Conservation (phyloP, 495 filamentous ascomycete species). For the Talaromyces borbonicus region DNA sequence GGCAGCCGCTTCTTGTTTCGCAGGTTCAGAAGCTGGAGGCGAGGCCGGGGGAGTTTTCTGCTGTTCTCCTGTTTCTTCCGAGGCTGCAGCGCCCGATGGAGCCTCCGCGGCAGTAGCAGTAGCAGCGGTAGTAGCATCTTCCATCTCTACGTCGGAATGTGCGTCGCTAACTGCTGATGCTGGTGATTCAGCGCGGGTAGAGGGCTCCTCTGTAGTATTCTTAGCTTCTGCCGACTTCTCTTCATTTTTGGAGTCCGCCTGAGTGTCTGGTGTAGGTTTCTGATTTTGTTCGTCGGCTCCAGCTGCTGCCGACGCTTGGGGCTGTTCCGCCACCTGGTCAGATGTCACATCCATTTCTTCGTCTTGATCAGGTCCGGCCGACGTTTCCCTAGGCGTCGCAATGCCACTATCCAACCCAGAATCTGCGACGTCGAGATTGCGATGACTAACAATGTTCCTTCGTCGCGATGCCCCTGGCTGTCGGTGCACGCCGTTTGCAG, state of each 20-base stretch:
- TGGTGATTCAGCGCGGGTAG: slow-evolving; percentile 19
- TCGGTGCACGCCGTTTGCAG: slow-evolving; percentile 56
- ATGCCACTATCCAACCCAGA: slow-evolving; percentile 56
- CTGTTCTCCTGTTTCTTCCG: slow-evolving; percentile 15
- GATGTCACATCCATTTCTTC: slow-evolving; percentile 36
- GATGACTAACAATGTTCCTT: slow-evolving; percentile 62
- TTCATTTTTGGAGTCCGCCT: slow-evolving; percentile 16
- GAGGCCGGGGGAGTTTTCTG: slow-evolving; percentile 22
- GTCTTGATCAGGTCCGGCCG: slow-evolving; percentile 41
- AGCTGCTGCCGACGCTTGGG: slow-evolving; percentile 17
- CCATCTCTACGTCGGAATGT: slow-evolving; percentile 50
- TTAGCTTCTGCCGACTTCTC: slow-evolving; percentile 45
- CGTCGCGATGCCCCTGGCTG: slow-evolving; percentile 51
- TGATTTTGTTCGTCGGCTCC: slow-evolving; percentile 17
- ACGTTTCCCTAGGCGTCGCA: slow-evolving; percentile 41
- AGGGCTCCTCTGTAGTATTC: slow-evolving; percentile 42
- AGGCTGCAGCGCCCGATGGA: slow-evolving; percentile 17
- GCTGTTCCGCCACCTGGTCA: slow-evolving; percentile 41
- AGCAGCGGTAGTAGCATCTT: slow-evolving; percentile 46
- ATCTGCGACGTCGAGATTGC: slow-evolving; percentile 52
- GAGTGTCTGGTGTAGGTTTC: slow-evolving; percentile 15
- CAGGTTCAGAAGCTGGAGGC: slow-evolving; percentile 15
- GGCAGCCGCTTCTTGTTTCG: slow-evolving; percentile 14
- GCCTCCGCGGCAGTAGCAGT: slow-evolving; percentile 15
- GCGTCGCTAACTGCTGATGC: slow-evolving; percentile 12